Evolutionary conservation across 1,284 basidiomycete genomes (phyloP).

Genomic region (Boletus mariae): DNA sequence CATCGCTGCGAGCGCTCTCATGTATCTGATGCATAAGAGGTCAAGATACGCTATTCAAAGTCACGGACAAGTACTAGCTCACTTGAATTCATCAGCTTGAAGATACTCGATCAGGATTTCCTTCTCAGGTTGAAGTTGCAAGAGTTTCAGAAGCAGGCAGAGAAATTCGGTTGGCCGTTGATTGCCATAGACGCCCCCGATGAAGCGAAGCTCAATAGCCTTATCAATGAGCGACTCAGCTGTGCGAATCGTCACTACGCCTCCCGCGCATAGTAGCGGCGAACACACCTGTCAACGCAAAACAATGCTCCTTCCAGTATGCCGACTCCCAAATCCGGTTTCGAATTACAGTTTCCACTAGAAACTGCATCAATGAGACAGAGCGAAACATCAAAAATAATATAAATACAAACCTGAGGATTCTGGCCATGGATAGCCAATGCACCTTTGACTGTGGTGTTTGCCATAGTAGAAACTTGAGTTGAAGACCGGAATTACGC

Average conservation of each 20-base stretch:
- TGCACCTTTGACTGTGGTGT: constrained; percentile 83
- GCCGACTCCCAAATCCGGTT: constrained; percentile 93
- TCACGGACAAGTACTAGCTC: constrained; percentile 26
- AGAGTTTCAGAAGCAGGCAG: constrained; percentile 87
- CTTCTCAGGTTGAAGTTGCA: constrained; percentile 97
- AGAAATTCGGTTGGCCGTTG: constrained; percentile 90
- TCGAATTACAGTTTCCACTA: constrained; percentile 96
- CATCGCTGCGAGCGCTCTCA: constrained; percentile 89
- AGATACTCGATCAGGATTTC: constrained; percentile 95
- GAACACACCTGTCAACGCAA: constrained; percentile 77
- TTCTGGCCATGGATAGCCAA: constrained; percentile 90
- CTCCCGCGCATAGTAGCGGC: background rate
- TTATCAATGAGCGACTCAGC: constrained; percentile 94
- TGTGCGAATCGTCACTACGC: constrained; percentile 29
- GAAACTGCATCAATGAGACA: constrained; percentile 57
- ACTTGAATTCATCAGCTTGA: constrained; percentile 97
- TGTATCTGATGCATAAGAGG: constrained; percentile 57
- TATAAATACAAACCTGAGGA: constrained; percentile 61
- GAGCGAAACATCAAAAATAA: constrained; percentile 1
- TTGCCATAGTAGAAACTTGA: constrained; percentile 60
- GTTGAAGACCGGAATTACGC: background rate
- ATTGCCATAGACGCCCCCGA: constrained; percentile 94
- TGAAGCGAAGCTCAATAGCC: constrained; percentile 75
- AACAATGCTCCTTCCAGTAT: constrained; percentile 98
- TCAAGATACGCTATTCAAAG: constrained; percentile 1